phyloP scores from a whole-genome alignment of 1,284 basidiomycete species.

The Ceratorhiza oryzae-sativae region DNA sequence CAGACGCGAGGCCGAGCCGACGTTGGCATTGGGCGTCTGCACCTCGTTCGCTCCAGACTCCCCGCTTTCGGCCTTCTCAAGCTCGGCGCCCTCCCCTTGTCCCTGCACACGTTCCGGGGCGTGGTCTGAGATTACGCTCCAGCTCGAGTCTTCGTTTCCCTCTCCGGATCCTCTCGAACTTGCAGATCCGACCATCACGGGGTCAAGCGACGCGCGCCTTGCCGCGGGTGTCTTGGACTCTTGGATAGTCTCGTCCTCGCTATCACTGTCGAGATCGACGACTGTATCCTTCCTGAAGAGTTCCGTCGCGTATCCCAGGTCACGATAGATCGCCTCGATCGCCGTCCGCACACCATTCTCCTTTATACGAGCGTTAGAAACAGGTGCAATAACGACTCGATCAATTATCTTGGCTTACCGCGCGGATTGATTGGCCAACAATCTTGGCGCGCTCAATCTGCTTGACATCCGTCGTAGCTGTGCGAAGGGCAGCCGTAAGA shows the following conservation, averaged over 20 bases:
- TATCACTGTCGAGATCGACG: constrained; percentile 23
- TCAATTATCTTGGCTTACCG: constrained; percentile 56
- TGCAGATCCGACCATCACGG: constrained; percentile 19
- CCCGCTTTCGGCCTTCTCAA: constrained; percentile 17
- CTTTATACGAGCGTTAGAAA: constrained; percentile 53
- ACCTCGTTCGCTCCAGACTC: constrained; percentile 28
- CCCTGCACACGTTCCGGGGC: constrained; percentile 35
- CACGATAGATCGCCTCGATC: constrained; percentile 90
- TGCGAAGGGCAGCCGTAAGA: constrained; percentile 76
- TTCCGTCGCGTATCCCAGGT: constrained; percentile 79
- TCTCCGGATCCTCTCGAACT: constrained; percentile 31
- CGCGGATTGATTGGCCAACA: constrained; percentile 84
- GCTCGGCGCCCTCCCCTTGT: not conserved
- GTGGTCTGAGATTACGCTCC: constrained; percentile 36
- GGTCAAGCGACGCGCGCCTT: constrained; percentile 38
- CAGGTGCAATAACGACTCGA: constrained; percentile 4
- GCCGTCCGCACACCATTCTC: constrained; percentile 90
- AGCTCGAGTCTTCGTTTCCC: constrained; percentile 34
- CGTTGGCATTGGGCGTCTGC: constrained; percentile 11
- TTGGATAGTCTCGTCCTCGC: constrained; percentile 38
- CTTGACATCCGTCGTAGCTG: constrained; percentile 85
- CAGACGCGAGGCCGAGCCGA: constrained; percentile 14
- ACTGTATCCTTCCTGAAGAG: constrained; percentile 23
- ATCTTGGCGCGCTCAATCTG: constrained; percentile 85
- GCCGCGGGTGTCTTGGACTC: constrained; percentile 39